A percentile compares a stretch with the other conserved stretches of the same genome.
Conservation (phyloP, 208 protist species). For the Trypanosoma lewisi region DNA sequence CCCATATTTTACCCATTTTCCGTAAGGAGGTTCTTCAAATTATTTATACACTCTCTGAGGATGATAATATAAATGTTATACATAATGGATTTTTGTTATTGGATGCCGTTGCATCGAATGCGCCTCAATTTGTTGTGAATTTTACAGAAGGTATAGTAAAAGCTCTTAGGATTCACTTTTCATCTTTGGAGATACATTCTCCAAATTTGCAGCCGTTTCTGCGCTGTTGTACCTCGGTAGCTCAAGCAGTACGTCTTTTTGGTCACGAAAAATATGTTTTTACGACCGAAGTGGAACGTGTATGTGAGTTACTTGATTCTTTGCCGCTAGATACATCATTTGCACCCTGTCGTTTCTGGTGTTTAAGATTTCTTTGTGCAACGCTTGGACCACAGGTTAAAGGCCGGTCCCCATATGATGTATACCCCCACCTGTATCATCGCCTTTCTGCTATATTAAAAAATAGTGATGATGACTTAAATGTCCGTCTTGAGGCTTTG, state of each 20-base stretch:
- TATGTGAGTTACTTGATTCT: slow-evolving; percentile 63
- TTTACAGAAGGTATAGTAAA: slow-evolving; percentile 72
- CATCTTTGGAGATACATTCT: slow-evolving; percentile 34
- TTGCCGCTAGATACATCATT: slow-evolving; percentile 55
- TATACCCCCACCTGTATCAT: slow-evolving; percentile 70
- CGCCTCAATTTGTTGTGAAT: slow-evolving; percentile 79
- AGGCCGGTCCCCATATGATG: slow-evolving; percentile 60
- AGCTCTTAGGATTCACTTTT: slow-evolving; percentile 55
- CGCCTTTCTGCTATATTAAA: slow-evolving; percentile 61
- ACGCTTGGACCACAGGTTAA: slow-evolving; percentile 63
- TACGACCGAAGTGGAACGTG: slow-evolving; percentile 46
- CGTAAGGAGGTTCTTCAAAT: slow-evolving; percentile 72
- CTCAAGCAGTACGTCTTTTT: slow-evolving; percentile 60
- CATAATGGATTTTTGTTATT: slow-evolving; percentile 69
- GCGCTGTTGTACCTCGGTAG: slow-evolving; percentile 69
- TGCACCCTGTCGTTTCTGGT: slow-evolving; percentile 54
- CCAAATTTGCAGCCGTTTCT: slow-evolving; percentile 64
- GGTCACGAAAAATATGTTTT: slow-evolving; percentile 40
- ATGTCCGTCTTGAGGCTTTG: slow-evolving; percentile 78
- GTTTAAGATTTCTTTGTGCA: slow-evolving; percentile 70
- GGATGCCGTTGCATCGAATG: slow-evolving; percentile 56
- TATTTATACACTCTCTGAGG: slow-evolving; percentile 52
- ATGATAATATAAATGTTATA: slow-evolving; percentile 52
- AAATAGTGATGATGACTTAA: slow-evolving; percentile 59
- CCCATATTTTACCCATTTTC: slow-evolving; percentile 79